These are phyloP conservation scores for Cucurbitaria berberidis DNA, from an alignment of 2,329 filamentous ascomycete species.

Conservation along the genomic window DNA sequence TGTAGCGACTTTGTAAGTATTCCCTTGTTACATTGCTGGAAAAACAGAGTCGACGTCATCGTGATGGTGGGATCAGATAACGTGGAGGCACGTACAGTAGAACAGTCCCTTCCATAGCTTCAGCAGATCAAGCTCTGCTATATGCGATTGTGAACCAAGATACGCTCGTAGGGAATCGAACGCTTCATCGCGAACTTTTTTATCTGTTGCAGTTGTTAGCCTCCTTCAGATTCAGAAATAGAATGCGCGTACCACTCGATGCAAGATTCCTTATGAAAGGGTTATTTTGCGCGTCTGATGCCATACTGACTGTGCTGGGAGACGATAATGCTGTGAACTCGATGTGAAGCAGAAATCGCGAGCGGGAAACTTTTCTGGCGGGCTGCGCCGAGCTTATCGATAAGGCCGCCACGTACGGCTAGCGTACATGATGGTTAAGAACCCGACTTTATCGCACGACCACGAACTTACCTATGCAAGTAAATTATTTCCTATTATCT, in stretches of 20 bases:
- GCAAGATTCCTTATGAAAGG: conserved; percentile 85
- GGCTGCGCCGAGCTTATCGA: conserved; percentile 26
- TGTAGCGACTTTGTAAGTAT: conserved; percentile 26
- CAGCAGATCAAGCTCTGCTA: conserved; percentile 73
- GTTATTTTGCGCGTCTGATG: conserved; percentile 54
- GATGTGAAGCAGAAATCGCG: conserved; percentile 5
- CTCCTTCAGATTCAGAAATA: not conserved
- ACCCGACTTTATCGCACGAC: too few species aligned
- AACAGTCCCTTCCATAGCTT: conserved; percentile 97
- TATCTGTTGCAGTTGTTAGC: conserved; percentile 62
- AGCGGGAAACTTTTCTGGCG: conserved; percentile 32
- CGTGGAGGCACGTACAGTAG: conserved; percentile 64
- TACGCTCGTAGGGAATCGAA: conserved; percentile 78
- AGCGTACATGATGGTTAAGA: not conserved
- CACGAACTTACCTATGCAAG: too few species aligned
- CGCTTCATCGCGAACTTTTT: conserved; percentile 76
- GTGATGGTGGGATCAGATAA: not conserved
- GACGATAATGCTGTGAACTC: not conserved
- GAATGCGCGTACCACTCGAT: conserved; percentile 71
- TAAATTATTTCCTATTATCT: too few species aligned
- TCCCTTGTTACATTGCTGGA: not conserved
- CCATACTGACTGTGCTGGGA: conserved; percentile 28
- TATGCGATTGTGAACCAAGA: conserved; percentile 67
- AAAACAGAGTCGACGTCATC: not conserved
- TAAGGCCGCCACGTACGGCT: conserved; percentile 13